Base-by-base conservation (phyloP, 345 rosid species). In the Populus pruinosa region DNA sequence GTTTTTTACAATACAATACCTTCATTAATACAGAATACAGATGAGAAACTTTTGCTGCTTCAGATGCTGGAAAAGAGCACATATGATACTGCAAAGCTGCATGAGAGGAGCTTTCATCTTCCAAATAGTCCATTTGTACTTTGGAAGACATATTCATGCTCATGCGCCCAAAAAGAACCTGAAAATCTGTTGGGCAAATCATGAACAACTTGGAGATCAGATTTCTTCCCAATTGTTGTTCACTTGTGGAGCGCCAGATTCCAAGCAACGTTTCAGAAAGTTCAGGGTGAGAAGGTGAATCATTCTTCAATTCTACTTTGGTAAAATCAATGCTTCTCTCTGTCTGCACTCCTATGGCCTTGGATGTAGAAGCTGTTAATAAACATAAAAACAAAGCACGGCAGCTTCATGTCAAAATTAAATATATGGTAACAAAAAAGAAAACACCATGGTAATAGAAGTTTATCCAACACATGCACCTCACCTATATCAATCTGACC, bases 311-410 rank as follows among this genome's bases (percentile, higher is more conserved):
- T 43, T 53, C 68, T 65, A 55, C 14, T 31, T 33, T 64, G 59
- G 66, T 29, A 69, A 64, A 47, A 67, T 65, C 86, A 55, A 27
- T 72, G 72, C 53, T 72, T 72, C 70, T 67, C n/a, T 87, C 92
- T 5, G 92, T 86, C 77, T 93, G 98, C 81, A 95, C 87, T 86
- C 97, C 97, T 65, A 83, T 78, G 61, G 86, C 83, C 85, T 81
- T 86, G 72, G 80, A 86, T 25, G 91, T 87, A 81, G 87, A 81
- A 85, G 78, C 80, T 80, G 75, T 89, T 84, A 81, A 68, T 70
- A 64, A 70, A 74, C 49, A 78, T 59, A 81, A 43, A 55, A 16
- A 62, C 23, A 75, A 43, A 73, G 41, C 35, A 71, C 6, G 47
- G 21, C 55, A 1, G 75, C 11, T 71, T 75, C 35, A 79, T 62